Conservation (phyloP, 2,329 filamentous ascomycete genomes). For the Thelonectria blattea region DNA sequence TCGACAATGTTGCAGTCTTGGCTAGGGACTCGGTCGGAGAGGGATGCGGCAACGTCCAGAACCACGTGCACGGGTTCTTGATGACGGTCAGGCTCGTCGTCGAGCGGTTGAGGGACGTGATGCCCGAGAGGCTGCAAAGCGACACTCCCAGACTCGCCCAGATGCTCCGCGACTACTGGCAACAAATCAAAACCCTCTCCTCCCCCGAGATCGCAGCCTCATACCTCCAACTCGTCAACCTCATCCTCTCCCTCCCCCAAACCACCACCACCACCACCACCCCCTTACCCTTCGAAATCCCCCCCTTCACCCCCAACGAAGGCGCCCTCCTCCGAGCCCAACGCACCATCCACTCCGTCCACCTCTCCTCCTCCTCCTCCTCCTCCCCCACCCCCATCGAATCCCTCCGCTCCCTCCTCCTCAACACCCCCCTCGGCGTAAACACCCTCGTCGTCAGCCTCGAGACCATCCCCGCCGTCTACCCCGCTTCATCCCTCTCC, state of each 20-base stretch:
- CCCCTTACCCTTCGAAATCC: constrained; percentile 30
- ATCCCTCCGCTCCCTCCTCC: constrained; percentile 37
- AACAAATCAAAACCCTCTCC: constrained; percentile 31
- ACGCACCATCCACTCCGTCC: constrained; percentile 45
- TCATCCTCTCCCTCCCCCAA: constrained; percentile 44
- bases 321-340: constrained; percentile 51
- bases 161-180: constrained; percentile 39
- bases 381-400: constrained; percentile 31
- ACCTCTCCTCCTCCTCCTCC: constrained; percentile 40
- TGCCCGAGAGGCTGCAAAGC: constrained; percentile 47
- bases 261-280: constrained; percentile 25
- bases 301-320: constrained; percentile 25
- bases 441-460: constrained; percentile 48
- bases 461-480: constrained; percentile 40
- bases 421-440: constrained; percentile 38
- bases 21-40: constrained; percentile 41
- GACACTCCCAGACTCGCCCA: constrained; percentile 40
- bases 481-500: constrained; percentile 38
- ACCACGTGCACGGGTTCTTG: constrained; percentile 64
- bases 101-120: constrained; percentile 58
- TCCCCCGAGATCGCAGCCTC: constrained; percentile 53
- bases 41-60: constrained; percentile 47
- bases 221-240: constrained; percentile 54
- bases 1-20: constrained; percentile 47
- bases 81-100: constrained; percentile 63